phyloP scores from a whole-genome alignment of 2,329 filamentous ascomycete genomes.

The Colletotrichum plurivorum region DNA sequence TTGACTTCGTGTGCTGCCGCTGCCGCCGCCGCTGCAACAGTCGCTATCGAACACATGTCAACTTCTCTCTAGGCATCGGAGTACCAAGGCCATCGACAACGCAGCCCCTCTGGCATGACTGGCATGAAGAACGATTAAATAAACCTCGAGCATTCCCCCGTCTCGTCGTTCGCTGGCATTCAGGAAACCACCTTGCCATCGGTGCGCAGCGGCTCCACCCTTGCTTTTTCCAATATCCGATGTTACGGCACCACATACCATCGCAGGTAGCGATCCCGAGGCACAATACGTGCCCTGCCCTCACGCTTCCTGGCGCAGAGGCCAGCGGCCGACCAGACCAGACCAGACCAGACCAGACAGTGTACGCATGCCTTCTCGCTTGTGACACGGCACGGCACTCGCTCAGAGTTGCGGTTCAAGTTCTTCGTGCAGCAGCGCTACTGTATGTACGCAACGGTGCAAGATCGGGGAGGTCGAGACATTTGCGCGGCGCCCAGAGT shows the following conservation, averaged over 20 bases:
- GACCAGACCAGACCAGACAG: too few species aligned
- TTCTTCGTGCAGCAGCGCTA: conserved; percentile 28
- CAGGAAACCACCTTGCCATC: not conserved
- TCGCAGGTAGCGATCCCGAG: conserved; percentile 35
- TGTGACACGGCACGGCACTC: conserved; percentile 15
- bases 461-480: conserved; percentile 15
- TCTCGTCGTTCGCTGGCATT: conserved; percentile 10
- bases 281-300: not conserved
- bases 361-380: not conserved
- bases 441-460: conserved; percentile 19
- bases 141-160: not conserved
- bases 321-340: too few species aligned
- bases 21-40: too few species aligned
- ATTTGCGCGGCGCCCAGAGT: conserved; percentile 13
- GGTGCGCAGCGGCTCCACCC: conserved; percentile 24
- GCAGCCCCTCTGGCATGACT: not conserved
- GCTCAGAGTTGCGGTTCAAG: conserved; percentile 9
- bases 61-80: not conserved
- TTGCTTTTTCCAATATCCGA: conserved; percentile 37
- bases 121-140: conserved; percentile 1
- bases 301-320: too few species aligned
- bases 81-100: not conserved
- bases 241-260: conserved; percentile 29
- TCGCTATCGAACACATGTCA: not conserved
- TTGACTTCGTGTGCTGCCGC: not conserved